A percentile compares a stretch with the other conserved stretches of the same genome.
phyloP scores from a whole-genome alignment of 495 filamentous ascomycete species.

The Niebla homalea region DNA sequence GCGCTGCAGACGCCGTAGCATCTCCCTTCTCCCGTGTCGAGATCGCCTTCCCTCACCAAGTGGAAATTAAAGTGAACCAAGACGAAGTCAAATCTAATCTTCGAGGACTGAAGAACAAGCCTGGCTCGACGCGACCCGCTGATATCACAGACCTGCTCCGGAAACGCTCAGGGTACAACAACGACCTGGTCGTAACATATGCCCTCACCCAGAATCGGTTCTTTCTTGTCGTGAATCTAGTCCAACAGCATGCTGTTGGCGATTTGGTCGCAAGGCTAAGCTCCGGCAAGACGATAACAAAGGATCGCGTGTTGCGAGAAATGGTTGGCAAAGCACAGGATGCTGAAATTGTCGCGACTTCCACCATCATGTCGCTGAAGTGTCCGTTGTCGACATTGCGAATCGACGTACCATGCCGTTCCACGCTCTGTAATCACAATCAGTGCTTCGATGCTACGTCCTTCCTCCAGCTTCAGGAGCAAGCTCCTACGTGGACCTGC shows the following conservation, averaged over 20 bases:
- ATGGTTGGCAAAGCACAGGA: slow-evolving; percentile 75
- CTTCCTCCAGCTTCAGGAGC: slow-evolving; percentile 86
- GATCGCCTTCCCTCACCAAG: slow-evolving; percentile 78
- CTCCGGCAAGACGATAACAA: slow-evolving; percentile 55
- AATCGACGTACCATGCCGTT: slow-evolving; percentile 68
- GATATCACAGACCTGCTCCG: slow-evolving; percentile 74
- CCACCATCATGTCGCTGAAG: slow-evolving; percentile 77
- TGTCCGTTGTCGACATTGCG: slow-evolving; percentile 80
- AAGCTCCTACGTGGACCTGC: slow-evolving; percentile 89
- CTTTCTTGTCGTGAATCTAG: slow-evolving; percentile 59
- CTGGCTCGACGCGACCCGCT: slow-evolving; percentile 81
- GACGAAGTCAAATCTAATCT: slow-evolving; percentile 80
- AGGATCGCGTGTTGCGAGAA: slow-evolving; percentile 67
- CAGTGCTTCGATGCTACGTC: slow-evolving; percentile 94
- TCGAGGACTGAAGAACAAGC: slow-evolving; percentile 86
- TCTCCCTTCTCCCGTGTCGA: slow-evolving; percentile 48
- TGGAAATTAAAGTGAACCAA: slow-evolving; percentile 80
- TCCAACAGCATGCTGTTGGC: slow-evolving; percentile 55
- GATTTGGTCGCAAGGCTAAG: slow-evolving; percentile 57
- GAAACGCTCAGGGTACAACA: slow-evolving; percentile 52
- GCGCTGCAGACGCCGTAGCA: slow-evolving; percentile 42
- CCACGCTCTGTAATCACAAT: slow-evolving; percentile 69
- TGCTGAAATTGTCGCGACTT: slow-evolving; percentile 75
- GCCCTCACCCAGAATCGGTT: slow-evolving; percentile 85
- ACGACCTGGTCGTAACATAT: slow-evolving; percentile 76